A percentile compares a stretch with the other conserved stretches of the same genome.
Evolutionary conservation across 2,329 filamentous ascomycete genomes (phyloP).

Genomic region (Neoarthrinium moseri): DNA sequence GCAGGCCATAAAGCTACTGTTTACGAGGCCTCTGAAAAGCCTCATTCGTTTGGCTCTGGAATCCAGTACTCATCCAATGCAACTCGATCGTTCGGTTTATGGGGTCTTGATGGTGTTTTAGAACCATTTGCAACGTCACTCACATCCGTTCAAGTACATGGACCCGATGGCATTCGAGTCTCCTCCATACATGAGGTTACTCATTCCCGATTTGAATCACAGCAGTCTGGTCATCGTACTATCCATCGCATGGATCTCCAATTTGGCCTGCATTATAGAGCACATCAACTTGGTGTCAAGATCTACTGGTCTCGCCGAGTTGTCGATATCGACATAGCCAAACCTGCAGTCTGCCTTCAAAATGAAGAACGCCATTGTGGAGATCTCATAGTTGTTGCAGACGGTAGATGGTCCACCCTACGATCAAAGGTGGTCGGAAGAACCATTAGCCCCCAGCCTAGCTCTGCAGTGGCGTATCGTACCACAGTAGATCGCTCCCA

Average conservation of each 20-base stretch:
- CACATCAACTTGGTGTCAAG: neutral
- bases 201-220: no score
- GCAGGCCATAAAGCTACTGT: conserved; percentile 5
- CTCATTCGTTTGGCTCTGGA: conserved; percentile 2
- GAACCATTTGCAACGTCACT: neutral
- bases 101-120: neutral
- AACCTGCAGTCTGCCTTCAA: neutral
- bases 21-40: neutral
- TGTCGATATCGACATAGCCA: neutral
- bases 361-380: neutral
- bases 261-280: neutral
- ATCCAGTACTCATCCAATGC: neutral
- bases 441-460: neutral
- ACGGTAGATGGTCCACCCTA: neutral
- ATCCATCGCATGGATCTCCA: neutral
- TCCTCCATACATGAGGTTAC: no score
- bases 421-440: neutral
- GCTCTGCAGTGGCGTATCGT: neutral
- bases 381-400: neutral
- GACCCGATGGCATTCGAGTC: neutral
- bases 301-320: neutral
- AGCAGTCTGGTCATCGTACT: neutral
- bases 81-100: neutral
- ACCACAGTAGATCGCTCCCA: neutral
- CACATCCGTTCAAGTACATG: neutral